Evolutionary conservation across 108 stramenopile genomes (phyloP).

Genomic region (Craspedostauros australis): DNA sequence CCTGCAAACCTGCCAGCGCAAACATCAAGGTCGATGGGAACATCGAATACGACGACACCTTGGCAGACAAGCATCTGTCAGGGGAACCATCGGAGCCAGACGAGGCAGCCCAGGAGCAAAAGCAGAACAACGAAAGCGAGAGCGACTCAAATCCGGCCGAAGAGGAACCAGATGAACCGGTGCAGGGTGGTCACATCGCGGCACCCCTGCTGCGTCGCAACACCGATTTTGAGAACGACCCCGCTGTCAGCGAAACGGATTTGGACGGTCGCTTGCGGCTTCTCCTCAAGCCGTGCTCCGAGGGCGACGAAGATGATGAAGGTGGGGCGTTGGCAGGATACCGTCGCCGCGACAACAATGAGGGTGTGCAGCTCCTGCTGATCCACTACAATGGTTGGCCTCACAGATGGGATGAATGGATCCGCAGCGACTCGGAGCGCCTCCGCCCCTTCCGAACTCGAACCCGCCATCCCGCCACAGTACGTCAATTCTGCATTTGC

Average conservation of each 20-base stretch:
- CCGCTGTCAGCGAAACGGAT: conserved; percentile 69
- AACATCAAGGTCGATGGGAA: too few species aligned
- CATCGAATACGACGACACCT: too few species aligned
- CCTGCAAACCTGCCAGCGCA: too few species aligned
- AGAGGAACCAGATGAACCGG: neutral
- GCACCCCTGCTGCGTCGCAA: neutral
- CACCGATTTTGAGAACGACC: conserved; percentile 29
- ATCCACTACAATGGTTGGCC: conserved; percentile 99
- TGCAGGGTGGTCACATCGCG: neutral
- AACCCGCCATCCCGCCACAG: conserved; percentile 56
- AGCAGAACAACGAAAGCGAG: too few species aligned
- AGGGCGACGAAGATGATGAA: conserved; percentile 20
- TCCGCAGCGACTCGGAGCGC: conserved; percentile 79
- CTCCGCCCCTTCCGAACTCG: conserved; percentile 83
- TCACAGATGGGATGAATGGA: conserved; percentile 97
- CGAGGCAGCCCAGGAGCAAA: too few species aligned
- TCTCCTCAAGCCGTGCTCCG: conserved; percentile 54
- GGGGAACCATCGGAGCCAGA: too few species aligned
- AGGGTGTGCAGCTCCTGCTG: conserved; percentile 61
- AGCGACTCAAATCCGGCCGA: too few species aligned
- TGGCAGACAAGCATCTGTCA: too few species aligned
- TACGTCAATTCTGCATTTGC: conserved; percentile 9
- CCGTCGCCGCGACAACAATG: conserved; percentile 44
- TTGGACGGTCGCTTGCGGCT: conserved; percentile 65
- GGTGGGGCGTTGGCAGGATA: conserved; percentile 23